Base-by-base conservation (phyloP, 768 basidiomycete species). In the Kwoniella bestiolae region DNA sequence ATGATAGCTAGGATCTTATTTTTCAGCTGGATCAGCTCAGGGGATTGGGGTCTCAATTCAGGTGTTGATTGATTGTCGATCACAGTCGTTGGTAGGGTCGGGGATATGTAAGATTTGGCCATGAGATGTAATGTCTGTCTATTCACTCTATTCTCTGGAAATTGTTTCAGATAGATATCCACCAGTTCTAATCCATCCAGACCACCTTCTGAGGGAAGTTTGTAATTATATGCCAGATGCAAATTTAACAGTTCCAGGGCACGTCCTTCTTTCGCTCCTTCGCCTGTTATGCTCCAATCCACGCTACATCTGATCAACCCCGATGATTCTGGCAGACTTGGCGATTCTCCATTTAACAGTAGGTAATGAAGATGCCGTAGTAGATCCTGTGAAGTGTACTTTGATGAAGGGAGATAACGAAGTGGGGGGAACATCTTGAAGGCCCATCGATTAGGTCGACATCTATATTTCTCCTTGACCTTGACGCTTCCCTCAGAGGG, bases 391-490 rank as follows among this genome's bases (percentile, higher is more conserved):
- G 23, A 31, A 8, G 51, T 63, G 23, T 51, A 61, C 29, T 25
- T 32, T 29, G 2, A 51, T 2, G 60, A 61, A 21, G 49, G 16
- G 14, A 53, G 35, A 26, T 32, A 29, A 28, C 56, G 29, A 1
- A 56, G 16, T 35, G 63, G 63, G 5, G 63, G 63, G n/a, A 44
- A 53, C n/a, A 25, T 57, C 25, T 65, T 59, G 38, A 57, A 45
- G 2, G 63, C 63, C 63, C 56, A 65, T 51, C 38, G 38, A 35
- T 65, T 65, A 12, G 62, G 62, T 50, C 62, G 23, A 7, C 35
- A 14, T 11, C 1, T 44, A 34, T 63, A 55, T 9, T 45, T 56
- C 50, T 9, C 41, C 26, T 56, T 45, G 12, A 18, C 50, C 12
- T 25, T 11, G 12, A 9, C 6, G 18, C 21, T 25, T 31, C 14